These are phyloP conservation scores for Botrytis hyacinthi DNA, from an alignment of 2,329 filamentous ascomycete genomes.

Conservation along the genomic window DNA sequence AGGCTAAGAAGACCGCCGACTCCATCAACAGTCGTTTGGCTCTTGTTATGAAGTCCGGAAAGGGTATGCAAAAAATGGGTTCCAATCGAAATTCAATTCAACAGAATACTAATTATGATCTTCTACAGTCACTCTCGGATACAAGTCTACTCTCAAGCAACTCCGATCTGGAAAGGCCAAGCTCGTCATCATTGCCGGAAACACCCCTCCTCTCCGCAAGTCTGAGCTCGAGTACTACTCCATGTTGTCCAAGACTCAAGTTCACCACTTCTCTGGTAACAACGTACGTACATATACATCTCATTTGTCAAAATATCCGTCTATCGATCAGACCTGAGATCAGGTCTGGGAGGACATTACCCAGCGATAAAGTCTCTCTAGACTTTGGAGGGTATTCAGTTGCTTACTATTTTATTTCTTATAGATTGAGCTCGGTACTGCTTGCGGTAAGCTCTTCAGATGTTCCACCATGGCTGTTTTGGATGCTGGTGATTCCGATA, in stretches of 20 bases:
- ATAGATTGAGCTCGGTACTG: conserved; percentile 97
- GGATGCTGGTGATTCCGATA: conserved; percentile 98
- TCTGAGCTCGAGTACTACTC: conserved; percentile 94
- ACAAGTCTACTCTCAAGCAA: conserved; percentile 86
- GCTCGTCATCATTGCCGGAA: conserved; percentile 92
- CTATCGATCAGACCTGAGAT: conserved; percentile 26
- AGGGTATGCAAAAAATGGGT: conserved; percentile 43
- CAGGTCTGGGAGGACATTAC: conserved; percentile 50
- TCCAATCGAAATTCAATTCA: background rate
- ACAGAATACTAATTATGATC: conserved; percentile 17
- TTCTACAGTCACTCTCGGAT: conserved; percentile 73
- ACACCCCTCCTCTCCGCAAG: conserved; percentile 97
- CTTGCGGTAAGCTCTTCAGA: conserved; percentile 98
- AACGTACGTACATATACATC: conserved; percentile 73
- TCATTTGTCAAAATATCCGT: conserved; percentile 22
- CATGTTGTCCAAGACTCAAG: conserved; percentile 89
- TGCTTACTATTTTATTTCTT: conserved; percentile 53
- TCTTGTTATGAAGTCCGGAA: conserved; percentile 65
- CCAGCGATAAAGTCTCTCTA: conserved; percentile 86
- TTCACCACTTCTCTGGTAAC: conserved; percentile 98
- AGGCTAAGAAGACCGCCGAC: conserved; percentile 83
- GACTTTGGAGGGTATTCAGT: conserved; percentile 80
- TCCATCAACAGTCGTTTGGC: conserved; percentile 63
- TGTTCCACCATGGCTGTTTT: conserved; percentile 97
- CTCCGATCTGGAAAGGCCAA: conserved; percentile 97